These are phyloP conservation scores for Cordyceps cateniannulata DNA, from an alignment of 2,329 filamentous ascomycete species.

Conservation along the genomic window DNA sequence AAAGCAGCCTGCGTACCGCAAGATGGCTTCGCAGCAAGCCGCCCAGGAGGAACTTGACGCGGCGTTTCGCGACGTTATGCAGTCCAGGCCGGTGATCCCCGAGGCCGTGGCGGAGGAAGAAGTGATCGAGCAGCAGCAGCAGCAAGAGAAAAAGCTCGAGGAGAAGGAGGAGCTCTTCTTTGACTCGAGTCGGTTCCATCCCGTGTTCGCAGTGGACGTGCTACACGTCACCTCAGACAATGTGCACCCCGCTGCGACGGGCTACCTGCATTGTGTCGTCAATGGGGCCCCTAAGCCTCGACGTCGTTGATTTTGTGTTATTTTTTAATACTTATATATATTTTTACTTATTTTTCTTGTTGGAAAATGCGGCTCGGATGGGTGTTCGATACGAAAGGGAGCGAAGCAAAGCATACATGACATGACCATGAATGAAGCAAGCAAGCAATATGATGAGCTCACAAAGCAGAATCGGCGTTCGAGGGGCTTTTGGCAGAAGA, in stretches of 20 bases:
- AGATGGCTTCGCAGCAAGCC: slow-evolving; percentile 5
- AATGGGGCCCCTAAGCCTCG: slow-evolving; percentile 10
- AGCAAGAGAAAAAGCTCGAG: not conserved
- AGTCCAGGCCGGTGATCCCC: slow-evolving; percentile 3
- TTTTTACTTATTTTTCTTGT: not conserved
- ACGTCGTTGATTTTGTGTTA: not conserved
- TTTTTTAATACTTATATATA: not conserved
- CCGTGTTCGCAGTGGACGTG: slow-evolving; percentile 9
- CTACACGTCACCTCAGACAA: slow-evolving; percentile 1
- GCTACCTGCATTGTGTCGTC: slow-evolving; percentile 8
- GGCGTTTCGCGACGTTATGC: slow-evolving; percentile 4
- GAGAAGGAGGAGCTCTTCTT: slow-evolving; percentile 5
- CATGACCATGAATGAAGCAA: no score
- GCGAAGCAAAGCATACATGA: not conserved
- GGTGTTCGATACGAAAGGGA: not conserved
- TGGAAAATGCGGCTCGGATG: not conserved
- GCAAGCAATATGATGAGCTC: not conserved
- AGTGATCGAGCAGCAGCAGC: not conserved
- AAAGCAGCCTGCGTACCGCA: slow-evolving; percentile 1
- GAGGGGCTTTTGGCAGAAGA: not conserved
- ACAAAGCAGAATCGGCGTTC: not conserved
- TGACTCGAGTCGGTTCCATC: slow-evolving; percentile 1
- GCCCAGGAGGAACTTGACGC: slow-evolving; percentile 9
- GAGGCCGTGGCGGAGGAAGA: not conserved
- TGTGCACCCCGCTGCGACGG: slow-evolving; percentile 8